Evolutionary conservation across 176 grass and related monocot genomes (phyloP), one percentile per base, ranked within the genome.

Genomic region (Carex littledalei): DNA sequence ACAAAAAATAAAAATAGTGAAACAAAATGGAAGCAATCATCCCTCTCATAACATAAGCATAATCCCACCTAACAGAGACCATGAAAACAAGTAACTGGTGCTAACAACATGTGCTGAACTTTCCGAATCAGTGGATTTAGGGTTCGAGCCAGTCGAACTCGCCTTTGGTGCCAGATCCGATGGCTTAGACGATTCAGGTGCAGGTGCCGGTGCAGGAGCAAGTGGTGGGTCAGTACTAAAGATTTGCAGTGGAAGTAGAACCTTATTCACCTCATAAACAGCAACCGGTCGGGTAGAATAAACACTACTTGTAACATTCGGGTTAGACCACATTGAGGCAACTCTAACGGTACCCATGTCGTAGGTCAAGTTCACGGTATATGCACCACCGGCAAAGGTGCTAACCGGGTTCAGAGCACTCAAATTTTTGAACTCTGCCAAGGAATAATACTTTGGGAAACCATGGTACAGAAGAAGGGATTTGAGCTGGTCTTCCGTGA

Each of bases 251-350:
- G 96, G 96, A 65, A 99, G 91, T 55, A 99, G 78, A 35, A 99
- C 93, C 41, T 88, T 88, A 85, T 91, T 79, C 8, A 99, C 87
- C 87, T 94, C 86, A 3, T 99, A 99, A 43, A 99, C 85, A 0
- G 96, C 96, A 4, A 94, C 89, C 1, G 96, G 96, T 0, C 63
- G 63, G 10, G 96, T 95, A 1, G 96, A 86, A 85, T 83, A 89
- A 54, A 99, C 96, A 18, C 93, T 94, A 86, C 96, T 99, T 31
- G 84, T 89, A 73, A 99, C 91, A 86, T 94, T 90, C 0, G 96
- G 91, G 35, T 87, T 87, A n/a, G 96, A 99, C 96, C 96, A 99
- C 84, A 86, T 87, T n/a, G 96, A 99, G 55, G 79, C 55, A 14
- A 99, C 87, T 15, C 18, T 67, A 76, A 99, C 76, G 77, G 81